These are phyloP conservation scores for Aureobasidium sp. DNA, from an alignment of 2,329 filamentous ascomycete species.

Conservation along the genomic window DNA sequence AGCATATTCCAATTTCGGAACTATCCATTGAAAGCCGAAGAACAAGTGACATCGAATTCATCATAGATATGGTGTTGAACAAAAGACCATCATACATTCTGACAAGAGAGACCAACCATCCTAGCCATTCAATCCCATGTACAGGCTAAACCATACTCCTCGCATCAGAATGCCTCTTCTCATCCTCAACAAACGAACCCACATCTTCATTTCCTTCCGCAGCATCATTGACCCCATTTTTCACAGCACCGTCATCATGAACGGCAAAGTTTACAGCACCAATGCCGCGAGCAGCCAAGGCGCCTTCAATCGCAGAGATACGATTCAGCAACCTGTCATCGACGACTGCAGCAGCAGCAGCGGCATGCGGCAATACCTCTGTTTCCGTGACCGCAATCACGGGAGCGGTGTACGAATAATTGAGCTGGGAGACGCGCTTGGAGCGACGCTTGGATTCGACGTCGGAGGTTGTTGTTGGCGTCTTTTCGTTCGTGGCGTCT, in stretches of 20 bases:
- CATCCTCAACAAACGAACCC: background rate
- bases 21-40: too few relatives aligned
- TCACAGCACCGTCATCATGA: background rate
- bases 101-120: too few relatives aligned
- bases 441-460: background rate
- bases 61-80: too few relatives aligned
- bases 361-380: background rate
- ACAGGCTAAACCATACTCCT: slow-evolving; percentile 9
- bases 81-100: background rate
- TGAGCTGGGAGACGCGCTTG: slow-evolving; percentile 3
- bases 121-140: too few relatives aligned
- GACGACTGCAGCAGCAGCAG: background rate
- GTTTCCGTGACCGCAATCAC: background rate
- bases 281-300: background rate
- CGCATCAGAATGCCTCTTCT: slow-evolving; percentile 4
- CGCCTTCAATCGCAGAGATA: slow-evolving; percentile 1
- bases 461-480: background rate
- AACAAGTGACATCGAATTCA: too few relatives aligned
- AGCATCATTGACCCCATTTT: background rate
- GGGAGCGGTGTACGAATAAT: background rate
- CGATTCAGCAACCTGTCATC: slow-evolving; percentile 7
- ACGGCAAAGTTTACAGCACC: slow-evolving; percentile 11
- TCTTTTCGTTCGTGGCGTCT: background rate
- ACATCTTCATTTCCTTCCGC: background rate
- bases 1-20: too few relatives aligned